These are phyloP conservation scores for Hibiscus mutabilis DNA, from an alignment of 345 rosid species.

Conservation along the genomic window DNA sequence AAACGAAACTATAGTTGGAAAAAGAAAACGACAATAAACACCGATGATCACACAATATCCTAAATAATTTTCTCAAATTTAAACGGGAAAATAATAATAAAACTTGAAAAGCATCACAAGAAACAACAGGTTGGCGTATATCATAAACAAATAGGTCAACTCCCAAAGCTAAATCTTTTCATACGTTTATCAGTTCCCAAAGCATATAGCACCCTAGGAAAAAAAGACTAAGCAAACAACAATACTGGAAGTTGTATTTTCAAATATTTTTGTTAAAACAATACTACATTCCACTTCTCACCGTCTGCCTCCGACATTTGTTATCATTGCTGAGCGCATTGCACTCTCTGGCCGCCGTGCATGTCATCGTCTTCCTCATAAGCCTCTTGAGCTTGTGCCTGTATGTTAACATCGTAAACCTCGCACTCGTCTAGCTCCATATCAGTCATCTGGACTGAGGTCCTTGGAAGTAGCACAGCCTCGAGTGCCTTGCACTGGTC, in stretches of 20 bases:
- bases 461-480: not conserved
- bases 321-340: constrained; percentile 5
- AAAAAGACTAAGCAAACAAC: not conserved
- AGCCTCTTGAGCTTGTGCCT: constrained; percentile 1
- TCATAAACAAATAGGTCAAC: not conserved
- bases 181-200: not conserved
- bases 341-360: not conserved
- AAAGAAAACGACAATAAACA: not conserved
- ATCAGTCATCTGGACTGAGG: constrained; percentile 2
- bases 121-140: not conserved
- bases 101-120: not conserved
- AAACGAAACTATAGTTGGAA: no score
- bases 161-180: not conserved
- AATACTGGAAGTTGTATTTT: constrained; percentile 15
- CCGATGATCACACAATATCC: no score
- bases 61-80: not conserved
- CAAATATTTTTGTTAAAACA: constrained; percentile 4
- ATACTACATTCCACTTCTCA: not conserved
- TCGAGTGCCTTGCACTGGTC: not conserved
- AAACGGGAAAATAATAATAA: not conserved
- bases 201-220: not conserved
- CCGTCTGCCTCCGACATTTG: not conserved
- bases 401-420: not conserved
- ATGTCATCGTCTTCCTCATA: not conserved
- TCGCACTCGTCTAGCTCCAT: constrained; percentile 3